Evolutionary conservation across 768 basidiomycete genomes (phyloP).

Genomic region (Terana coerulea): DNA sequence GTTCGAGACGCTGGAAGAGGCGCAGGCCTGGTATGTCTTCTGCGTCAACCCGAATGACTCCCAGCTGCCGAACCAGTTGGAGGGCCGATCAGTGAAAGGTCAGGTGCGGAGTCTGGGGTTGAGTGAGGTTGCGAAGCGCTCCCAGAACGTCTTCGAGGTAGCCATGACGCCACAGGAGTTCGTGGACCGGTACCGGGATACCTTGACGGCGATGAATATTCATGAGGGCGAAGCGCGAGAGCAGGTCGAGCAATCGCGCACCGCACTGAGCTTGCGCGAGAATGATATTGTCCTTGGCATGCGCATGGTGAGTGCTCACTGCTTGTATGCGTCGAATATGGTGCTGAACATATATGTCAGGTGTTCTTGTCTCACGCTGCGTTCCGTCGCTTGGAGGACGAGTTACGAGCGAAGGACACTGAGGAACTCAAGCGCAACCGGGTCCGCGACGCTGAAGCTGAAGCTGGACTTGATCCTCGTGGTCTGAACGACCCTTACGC

Average conservation of each 20-base stretch:
- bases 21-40: conserved; percentile 88
- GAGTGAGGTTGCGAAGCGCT: conserved; percentile 69
- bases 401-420: conserved; percentile 73
- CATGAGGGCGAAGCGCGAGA: conserved; percentile 58
- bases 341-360: conserved; percentile 36
- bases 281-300: conserved; percentile 77
- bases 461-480: conserved; percentile 60
- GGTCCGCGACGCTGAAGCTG: conserved; percentile 70
- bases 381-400: conserved; percentile 88
- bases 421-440: conserved; percentile 85
- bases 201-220: conserved; percentile 53
- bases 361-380: conserved; percentile 84
- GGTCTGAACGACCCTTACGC: conserved; percentile 68
- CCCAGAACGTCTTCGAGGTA: conserved; percentile 70
- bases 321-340: background rate
- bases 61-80: conserved; percentile 90
- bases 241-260: conserved; percentile 55
- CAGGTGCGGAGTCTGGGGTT: conserved; percentile 84
- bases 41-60: conserved; percentile 95
- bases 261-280: conserved; percentile 55
- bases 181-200: conserved; percentile 74
- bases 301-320: conserved; percentile 63
- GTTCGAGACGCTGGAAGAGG: conserved; percentile 84
- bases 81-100: conserved; percentile 87
- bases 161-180: conserved; percentile 86